These are phyloP conservation scores for Debaryomyces prosopidis DNA, from an alignment of 805 yeast species.

Conservation along the genomic window DNA sequence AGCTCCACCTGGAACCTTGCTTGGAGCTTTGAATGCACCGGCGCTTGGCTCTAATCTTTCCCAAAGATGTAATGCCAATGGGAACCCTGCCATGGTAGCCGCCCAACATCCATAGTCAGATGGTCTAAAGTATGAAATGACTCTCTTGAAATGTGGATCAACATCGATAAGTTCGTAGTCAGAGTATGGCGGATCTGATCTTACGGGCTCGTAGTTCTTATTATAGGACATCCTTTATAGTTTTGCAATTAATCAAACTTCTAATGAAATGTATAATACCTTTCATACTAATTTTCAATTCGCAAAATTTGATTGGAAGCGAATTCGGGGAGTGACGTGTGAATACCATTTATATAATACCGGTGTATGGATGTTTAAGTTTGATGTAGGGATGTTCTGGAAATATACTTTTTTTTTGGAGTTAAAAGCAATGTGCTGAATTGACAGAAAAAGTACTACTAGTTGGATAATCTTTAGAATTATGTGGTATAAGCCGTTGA, in stretches of 20 bases:
- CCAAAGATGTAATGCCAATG: conserved; percentile 42
- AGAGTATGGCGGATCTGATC: conserved; percentile 35
- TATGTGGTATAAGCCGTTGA: no score
- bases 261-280: background rate
- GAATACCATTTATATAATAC: no score
- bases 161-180: conserved; percentile 62
- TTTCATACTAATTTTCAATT: conserved; percentile 16
- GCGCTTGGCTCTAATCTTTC: conserved; percentile 43
- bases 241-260: conserved; percentile 2
- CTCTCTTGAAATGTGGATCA: conserved; percentile 76
- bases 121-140: conserved; percentile 68
- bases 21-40: conserved; percentile 45
- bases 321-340: background rate
- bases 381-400: no score
- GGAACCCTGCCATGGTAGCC: conserved; percentile 42
- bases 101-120: conserved; percentile 60
- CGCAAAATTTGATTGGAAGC: conserved; percentile 39
- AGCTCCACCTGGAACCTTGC: conserved; percentile 53
- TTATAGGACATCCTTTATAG: conserved; percentile 39
- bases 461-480: no score
- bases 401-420: no score
- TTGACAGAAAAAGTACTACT: no score
- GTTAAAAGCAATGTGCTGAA: no score
- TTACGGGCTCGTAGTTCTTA: conserved; percentile 39
- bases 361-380: no score